Base-by-base conservation (phyloP, 1,139 yeast genomes). In the Williopsis jadinii region DNA sequence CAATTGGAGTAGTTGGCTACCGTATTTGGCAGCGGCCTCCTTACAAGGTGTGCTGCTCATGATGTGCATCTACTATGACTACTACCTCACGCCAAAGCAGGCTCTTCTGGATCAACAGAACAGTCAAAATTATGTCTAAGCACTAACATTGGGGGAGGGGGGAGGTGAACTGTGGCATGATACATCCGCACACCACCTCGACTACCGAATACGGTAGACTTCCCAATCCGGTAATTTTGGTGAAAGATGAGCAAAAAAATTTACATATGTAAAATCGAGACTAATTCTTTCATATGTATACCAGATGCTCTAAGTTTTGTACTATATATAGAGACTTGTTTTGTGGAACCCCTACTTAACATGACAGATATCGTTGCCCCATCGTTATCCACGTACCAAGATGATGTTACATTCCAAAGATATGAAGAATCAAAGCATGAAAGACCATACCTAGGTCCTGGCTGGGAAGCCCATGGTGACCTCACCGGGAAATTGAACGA, bases 1-100 rank as follows among this genome's bases (percentile, higher is more conserved):
- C 1, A 77, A 77, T 47, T 86, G 95, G 95, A 83, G 94, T 51
- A 78, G 90, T 8, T 86, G 95, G 95, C 61, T 85, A 30, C 85
- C 95, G 6, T 84, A 81, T 54, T 70, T 84, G 39, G 73, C 82
- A 0, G 90, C 95, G 0, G 92, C 92, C 0, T 51, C 66, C 3
- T 60, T 84, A 27, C 95, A 87, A 61, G 77, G 82, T 4, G 48
- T 68, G 0, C 59, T 80, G 43, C 61, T 79, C 41, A 33, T 56
- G 2, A 63, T 80, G 73, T 78, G 84, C 30, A 48, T 77, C 8
- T 77, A 67, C 47, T 77, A 59, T 45, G 70, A 61, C 28, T 48
- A 45, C 13, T 13, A 11, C 11, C 11, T 10, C 32, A n/a, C 32
- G 8, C 14, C 26, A 33, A 33, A 33, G 28, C 19, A 10, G n/a